Evolutionary conservation across 352 stramenopile genomes (phyloP).

Genomic region (Pythium guiyangense): DNA sequence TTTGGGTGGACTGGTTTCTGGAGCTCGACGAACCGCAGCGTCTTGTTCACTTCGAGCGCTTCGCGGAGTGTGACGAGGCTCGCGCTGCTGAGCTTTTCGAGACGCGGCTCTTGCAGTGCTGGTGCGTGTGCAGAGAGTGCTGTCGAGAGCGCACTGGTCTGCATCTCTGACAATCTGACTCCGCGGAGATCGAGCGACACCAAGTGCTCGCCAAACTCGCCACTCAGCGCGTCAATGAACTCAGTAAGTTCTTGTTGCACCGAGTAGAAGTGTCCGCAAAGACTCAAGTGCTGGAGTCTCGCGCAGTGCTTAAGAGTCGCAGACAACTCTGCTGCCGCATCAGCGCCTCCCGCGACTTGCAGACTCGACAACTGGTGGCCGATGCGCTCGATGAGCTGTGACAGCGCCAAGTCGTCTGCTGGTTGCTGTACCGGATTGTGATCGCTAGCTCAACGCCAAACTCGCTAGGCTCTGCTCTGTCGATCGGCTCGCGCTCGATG

Average conservation of each 20-base stretch:
- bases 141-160: not conserved
- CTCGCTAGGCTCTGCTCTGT: too few species aligned
- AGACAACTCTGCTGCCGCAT: not conserved
- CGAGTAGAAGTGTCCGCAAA: not conserved
- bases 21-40: conserved; percentile 4
- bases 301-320: not conserved
- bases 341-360: not conserved
- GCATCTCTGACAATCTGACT: too few species aligned
- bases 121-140: not conserved
- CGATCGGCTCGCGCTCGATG: not conserved
- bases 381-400: not conserved
- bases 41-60: conserved; percentile 2
- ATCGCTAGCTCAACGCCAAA: not conserved
- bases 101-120: too few species aligned
- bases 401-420: not conserved
- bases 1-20: not conserved
- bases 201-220: not conserved
- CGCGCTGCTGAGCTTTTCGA: too few species aligned
- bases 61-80: too few species aligned
- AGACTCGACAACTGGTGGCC: not conserved
- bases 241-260: not conserved
- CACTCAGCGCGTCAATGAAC: not conserved
- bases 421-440: too few species aligned
- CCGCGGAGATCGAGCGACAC: conserved; percentile 1
- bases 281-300: conserved; percentile 1